These are phyloP conservation scores for Vitis labrusca DNA, from an alignment of 164 flowering plant species.

Conservation along the genomic window DNA sequence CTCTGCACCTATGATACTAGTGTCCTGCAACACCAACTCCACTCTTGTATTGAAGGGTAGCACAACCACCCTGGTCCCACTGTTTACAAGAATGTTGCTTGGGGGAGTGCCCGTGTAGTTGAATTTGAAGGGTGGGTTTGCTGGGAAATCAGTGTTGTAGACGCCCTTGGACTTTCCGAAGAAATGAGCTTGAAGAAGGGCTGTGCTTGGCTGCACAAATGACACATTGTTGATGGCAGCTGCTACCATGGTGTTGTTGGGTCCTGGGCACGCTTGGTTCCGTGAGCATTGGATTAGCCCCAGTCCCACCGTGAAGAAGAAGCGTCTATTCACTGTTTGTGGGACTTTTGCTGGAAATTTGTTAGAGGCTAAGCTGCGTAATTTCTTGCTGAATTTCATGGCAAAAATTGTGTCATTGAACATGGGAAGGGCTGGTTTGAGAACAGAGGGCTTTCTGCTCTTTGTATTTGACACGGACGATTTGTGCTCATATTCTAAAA, in stretches of 20 bases:
- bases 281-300: constrained; percentile 47
- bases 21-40: constrained; percentile 67
- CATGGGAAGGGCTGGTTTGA: constrained; percentile 47
- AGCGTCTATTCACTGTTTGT: constrained; percentile 34
- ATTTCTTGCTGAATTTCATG: constrained; percentile 30
- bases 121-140: constrained; percentile 32
- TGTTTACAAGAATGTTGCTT: constrained; percentile 41
- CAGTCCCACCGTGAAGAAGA: constrained; percentile 70
- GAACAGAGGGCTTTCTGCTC: constrained; percentile 28
- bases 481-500: constrained; percentile 42
- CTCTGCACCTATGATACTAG: constrained; percentile 58
- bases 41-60: constrained; percentile 58
- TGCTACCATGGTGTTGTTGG: constrained; percentile 45
- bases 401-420: constrained; percentile 55
- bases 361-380: constrained; percentile 50
- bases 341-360: constrained; percentile 66
- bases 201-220: constrained; percentile 45
- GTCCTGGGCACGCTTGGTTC: constrained; percentile 64
- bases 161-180: constrained; percentile 46
- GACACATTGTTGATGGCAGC: constrained; percentile 54
- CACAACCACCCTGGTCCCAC: constrained; percentile 46
- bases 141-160: constrained; percentile 54
- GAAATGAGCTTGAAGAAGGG: constrained; percentile 61
- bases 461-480: not conserved
- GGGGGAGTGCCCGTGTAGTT: constrained; percentile 71